These are phyloP conservation scores for Aspergillus egyptiacus DNA, from an alignment of 495 filamentous ascomycete species.

Conservation along the genomic window DNA sequence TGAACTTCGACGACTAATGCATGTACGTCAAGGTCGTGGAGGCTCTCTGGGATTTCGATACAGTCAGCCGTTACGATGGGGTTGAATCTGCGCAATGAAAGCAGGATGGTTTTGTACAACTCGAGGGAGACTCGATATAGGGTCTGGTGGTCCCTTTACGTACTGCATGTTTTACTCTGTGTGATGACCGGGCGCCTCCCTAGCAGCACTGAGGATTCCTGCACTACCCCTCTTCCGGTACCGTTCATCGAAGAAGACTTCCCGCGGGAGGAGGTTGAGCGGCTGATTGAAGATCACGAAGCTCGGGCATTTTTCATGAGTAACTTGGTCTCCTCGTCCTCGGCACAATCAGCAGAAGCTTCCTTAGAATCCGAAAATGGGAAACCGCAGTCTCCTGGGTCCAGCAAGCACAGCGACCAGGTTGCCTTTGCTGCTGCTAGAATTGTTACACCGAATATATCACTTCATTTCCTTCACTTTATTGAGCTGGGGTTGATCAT, in stretches of 20 bases:
- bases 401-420: slow-evolving; percentile 16
- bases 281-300: slow-evolving; percentile 27
- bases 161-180: slow-evolving; percentile 51
- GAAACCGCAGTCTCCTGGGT: not conserved
- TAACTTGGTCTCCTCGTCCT: slow-evolving; percentile 1
- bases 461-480: slow-evolving; percentile 40
- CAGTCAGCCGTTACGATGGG: slow-evolving; percentile 54
- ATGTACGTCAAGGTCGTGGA: slow-evolving; percentile 50
- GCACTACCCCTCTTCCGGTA: slow-evolving; percentile 48
- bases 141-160: slow-evolving; percentile 51
- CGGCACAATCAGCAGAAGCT: not conserved
- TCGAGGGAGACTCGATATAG: slow-evolving; percentile 43
- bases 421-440: slow-evolving; percentile 17
- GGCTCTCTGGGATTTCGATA: slow-evolving; percentile 52
- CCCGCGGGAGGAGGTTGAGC: slow-evolving; percentile 20
- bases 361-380: not conserved
- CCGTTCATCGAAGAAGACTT: slow-evolving; percentile 50
- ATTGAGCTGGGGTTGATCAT: slow-evolving; percentile 42
- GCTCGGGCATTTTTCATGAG: slow-evolving; percentile 23
- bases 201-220: slow-evolving; percentile 46
- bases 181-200: slow-evolving; percentile 57
- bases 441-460: slow-evolving; percentile 25
- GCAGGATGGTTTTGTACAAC: slow-evolving; percentile 34
- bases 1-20: not conserved
- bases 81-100: slow-evolving; percentile 56